Base-by-base conservation (phyloP, 257 asterid genomes). In the Petunia secreta region DNA sequence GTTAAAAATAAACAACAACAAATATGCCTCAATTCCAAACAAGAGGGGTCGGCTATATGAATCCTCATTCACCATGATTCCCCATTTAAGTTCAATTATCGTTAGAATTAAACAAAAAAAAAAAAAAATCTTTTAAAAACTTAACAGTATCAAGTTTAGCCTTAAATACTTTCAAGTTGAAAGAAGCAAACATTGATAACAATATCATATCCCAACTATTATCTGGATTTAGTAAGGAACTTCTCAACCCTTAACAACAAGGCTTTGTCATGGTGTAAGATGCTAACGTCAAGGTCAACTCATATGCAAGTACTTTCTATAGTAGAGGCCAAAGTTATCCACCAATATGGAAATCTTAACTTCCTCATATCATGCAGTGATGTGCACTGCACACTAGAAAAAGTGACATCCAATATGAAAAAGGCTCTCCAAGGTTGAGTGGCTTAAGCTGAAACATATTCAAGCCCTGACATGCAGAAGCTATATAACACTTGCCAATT, bases 321-420 rank as follows among this genome's bases (percentile, higher is more conserved):
- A 64, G 50, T 46, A 39, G 50, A 64, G 48, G 10, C 73, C 11
- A 48, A 48, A 48, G 6, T 48, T 48, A 64, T 64, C 73, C 6
- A 64, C 50, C 50, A 66, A 66, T 66, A 66, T 40, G 75, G 75
- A 66, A 65, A 40, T 66, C 37, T 66, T 66, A 66, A 40, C 53
- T 66, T 40, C 75, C 75, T 40, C 43, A 46, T 71, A 71, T 71
- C 59, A 25, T 25, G 10, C 77, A 71, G 43, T 5, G 48, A 71
- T 59, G 25, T 25, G 43, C 59, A 71, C 25, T 5, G 4, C 59
- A 71, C 59, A 25, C 59, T 46, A 46, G 59, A 71, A 71, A 44
- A 71, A 25, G 4, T 48, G 55, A 67, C 8, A 41, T n/a, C 43
- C 57, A 68, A 63, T 4, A 43, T n/a, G 54, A 10, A 67, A 15